Base-by-base conservation (phyloP, 345 rosid species). In the Eucalyptus sideroxylon region DNA sequence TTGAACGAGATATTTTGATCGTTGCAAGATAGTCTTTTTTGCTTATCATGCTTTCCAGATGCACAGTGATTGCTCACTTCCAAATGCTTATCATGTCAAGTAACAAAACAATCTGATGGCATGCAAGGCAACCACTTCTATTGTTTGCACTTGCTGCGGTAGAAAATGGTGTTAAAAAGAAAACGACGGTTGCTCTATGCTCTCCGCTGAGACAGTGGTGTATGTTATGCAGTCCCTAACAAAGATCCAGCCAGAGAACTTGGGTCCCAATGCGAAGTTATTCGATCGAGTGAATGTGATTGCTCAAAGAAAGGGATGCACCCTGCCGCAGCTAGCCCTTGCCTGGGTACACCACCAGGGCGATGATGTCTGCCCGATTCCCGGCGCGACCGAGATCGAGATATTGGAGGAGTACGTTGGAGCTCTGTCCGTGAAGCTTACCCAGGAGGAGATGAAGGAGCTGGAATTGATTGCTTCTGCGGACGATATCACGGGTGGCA, bases 401-500 rank as follows among this genome's bases (percentile, higher is more conserved):
- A 53, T 3, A 7, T 53, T 53, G 23, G 24, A 53, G 9, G 23
- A 53, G 24, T 17, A 53, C 56, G 4, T 53, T 3, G 56, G 56
- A 53, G 56, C 56, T 17, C 56, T 53, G 56, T 53, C 56, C 21
- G 24, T 53, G 56, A 53, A 53, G 56, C 23, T 53, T 53, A 53
- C 56, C 21, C 9, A 17, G 56, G 56, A 53, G 24, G 56, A 53
- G 56, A 53, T 53, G 24, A 4, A 17, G 23, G 23, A 53, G 9
- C 56, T 53, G 37, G 86, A 88, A 88, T 27, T 30, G 40, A 94
- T 94, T 86, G 95, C 93, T 49, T 89, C 91, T 23, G 90, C 93
- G 1, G 93, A 89, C 67, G 86, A 67, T 3, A 93, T 93, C 47
- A 95, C 92, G 87, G 95, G 96, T 7, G 94, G 93, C 27, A 87